A percentile compares a stretch with the other conserved stretches of the same genome.
These are phyloP conservation scores for Globisporangium spiculum DNA, from an alignment of 352 stramenopile genomes.

Conservation along the genomic window DNA sequence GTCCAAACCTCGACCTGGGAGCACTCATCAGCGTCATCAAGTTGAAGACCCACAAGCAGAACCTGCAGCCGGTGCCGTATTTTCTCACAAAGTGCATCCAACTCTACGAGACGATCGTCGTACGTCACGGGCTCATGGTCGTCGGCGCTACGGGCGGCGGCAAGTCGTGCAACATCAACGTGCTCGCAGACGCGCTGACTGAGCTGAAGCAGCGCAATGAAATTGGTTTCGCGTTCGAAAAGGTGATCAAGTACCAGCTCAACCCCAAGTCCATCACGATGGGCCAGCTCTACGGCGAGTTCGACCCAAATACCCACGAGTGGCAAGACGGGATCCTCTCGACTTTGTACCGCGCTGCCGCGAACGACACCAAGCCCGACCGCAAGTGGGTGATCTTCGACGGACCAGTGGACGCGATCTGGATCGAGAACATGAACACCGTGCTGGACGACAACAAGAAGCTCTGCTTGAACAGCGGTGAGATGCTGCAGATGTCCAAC, in stretches of 20 bases:
- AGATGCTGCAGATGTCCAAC: slow-evolving; percentile 94
- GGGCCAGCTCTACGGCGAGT: slow-evolving; percentile 94
- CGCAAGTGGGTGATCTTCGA: slow-evolving; percentile 96
- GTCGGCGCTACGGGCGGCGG: slow-evolving; percentile 92
- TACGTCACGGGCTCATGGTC: slow-evolving; percentile 94
- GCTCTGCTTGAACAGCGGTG: slow-evolving; percentile 91
- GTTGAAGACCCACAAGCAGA: slow-evolving; percentile 78
- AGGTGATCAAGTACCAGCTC: slow-evolving; percentile 87
- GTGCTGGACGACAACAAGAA: slow-evolving; percentile 96
- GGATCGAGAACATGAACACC: slow-evolving; percentile 98
- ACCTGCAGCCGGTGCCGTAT: slow-evolving; percentile 81
- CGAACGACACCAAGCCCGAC: slow-evolving; percentile 85
- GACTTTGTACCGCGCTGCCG: slow-evolving; percentile 90
- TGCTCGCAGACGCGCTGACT: slow-evolving; percentile 85
- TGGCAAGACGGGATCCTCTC: slow-evolving; percentile 96
- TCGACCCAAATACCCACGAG: slow-evolving; percentile 94
- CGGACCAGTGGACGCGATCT: slow-evolving; percentile 93
- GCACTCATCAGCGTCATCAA: slow-evolving; percentile 85
- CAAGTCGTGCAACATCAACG: slow-evolving; percentile 87
- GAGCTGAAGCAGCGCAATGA: slow-evolving; percentile 87
- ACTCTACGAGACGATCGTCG: slow-evolving; percentile 94
- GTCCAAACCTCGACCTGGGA: slow-evolving; percentile 90
- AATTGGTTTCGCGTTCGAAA: slow-evolving; percentile 87
- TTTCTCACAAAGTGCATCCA: slow-evolving; percentile 94
- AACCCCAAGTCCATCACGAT: slow-evolving; percentile 96